A percentile compares a stretch with the other conserved stretches of the same genome.
phyloP scores from a whole-genome alignment of 169 alveolate genomes.

The Theileria equi region DNA sequence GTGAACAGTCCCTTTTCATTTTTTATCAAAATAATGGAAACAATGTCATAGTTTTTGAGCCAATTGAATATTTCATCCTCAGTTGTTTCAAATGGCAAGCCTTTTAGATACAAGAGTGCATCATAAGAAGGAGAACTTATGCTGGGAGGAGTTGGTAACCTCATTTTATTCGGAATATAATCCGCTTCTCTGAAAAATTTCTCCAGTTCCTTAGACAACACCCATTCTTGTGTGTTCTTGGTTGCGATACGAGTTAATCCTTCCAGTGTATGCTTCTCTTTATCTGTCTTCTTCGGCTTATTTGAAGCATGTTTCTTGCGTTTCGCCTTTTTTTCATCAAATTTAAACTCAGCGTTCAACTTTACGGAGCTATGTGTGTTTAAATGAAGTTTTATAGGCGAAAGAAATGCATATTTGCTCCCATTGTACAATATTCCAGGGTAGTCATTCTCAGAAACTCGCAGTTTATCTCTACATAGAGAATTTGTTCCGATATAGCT shows the following conservation, averaged over 20 bases:
- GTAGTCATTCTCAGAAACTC: no score
- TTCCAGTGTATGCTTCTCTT: slow-evolving; percentile 5
- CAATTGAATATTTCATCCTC: slow-evolving; percentile 42
- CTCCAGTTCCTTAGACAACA: not conserved
- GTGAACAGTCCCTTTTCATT: slow-evolving; percentile 59
- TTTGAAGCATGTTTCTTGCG: not conserved
- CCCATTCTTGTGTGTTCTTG: slow-evolving; percentile 4
- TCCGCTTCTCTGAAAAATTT: slow-evolving; percentile 40
- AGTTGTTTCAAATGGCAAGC: slow-evolving; percentile 46
- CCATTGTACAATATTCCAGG: no score
- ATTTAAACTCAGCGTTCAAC: not conserved
- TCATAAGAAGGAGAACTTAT: slow-evolving; percentile 35
- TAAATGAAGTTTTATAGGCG: no score
- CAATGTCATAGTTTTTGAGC: slow-evolving; percentile 39
- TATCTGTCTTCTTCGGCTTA: not conserved
- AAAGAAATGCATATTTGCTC: no score
- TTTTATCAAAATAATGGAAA: slow-evolving; percentile 35
- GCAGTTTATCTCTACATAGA: no score
- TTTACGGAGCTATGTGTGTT: no score
- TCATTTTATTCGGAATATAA: slow-evolving; percentile 24
- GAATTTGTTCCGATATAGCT: no score
- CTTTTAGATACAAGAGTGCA: slow-evolving; percentile 50
- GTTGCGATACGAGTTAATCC: slow-evolving; percentile 4
- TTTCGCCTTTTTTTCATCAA: slow-evolving; percentile 12
- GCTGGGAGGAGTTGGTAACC: slow-evolving; percentile 44